A percentile compares a stretch with the other conserved stretches of the same genome.
Evolutionary conservation across 2,329 filamentous ascomycete genomes (phyloP).

Genomic region (Lasiodiplodia sp.): DNA sequence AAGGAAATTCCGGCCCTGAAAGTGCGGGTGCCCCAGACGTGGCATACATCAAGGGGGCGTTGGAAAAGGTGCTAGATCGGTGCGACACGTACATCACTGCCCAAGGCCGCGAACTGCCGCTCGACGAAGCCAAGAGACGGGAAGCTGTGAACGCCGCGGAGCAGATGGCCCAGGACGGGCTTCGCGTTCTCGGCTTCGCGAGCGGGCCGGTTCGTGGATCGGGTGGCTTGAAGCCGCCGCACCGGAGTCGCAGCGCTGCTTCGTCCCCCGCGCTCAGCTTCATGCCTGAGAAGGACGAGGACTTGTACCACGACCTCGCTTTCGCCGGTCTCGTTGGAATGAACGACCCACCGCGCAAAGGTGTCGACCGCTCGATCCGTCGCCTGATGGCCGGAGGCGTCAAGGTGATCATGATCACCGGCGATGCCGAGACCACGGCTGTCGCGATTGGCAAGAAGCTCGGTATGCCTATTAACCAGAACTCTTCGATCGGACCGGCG

Average conservation of each 20-base stretch:
- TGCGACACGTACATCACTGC: constrained; percentile 91
- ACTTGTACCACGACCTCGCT: constrained; percentile 80
- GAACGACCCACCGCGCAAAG: constrained; percentile 93
- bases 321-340: constrained; percentile 96
- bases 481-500: constrained; percentile 65
- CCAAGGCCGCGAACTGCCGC: constrained; percentile 83
- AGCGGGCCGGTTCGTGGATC: constrained; percentile 69
- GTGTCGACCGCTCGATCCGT: constrained; percentile 87
- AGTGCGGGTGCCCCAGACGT: constrained; percentile 71
- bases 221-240: constrained; percentile 19
- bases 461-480: constrained; percentile 84
- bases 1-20: constrained; percentile 57
- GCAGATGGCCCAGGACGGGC: constrained; percentile 84
- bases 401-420: constrained; percentile 98
- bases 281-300: constrained; percentile 56
- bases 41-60: constrained; percentile 93
- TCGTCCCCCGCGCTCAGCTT: constrained; percentile 39
- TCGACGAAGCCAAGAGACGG: constrained; percentile 78
- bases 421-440: constrained; percentile 93
- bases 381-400: constrained; percentile 93
- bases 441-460: constrained; percentile 92
- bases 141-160: constrained; percentile 83
- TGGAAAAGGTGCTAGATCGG: constrained; percentile 83
- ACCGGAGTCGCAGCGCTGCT: constrained; percentile 41
- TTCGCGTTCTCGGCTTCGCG: constrained; percentile 91